phyloP scores from a whole-genome alignment of 805 yeast species.

The Citeromyces matritensis region DNA sequence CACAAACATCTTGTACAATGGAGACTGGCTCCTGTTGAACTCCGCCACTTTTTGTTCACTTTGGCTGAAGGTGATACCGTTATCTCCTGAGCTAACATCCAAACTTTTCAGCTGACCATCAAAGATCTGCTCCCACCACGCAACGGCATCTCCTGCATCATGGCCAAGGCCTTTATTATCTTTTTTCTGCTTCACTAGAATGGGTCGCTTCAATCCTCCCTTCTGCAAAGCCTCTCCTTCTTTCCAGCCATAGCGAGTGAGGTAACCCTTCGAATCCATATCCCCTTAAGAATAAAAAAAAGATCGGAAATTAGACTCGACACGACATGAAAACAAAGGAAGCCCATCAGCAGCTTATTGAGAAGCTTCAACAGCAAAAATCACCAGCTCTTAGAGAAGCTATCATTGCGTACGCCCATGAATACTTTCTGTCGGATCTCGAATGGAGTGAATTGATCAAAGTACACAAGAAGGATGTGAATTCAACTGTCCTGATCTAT shows the following conservation, averaged over 20 bases:
- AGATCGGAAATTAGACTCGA: too few relatives aligned
- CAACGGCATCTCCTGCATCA: constrained; percentile 58
- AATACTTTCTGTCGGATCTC: too few relatives aligned
- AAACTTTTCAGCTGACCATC: constrained; percentile 81
- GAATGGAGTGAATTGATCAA: too few relatives aligned
- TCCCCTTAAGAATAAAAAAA: too few relatives aligned
- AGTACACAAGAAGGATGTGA: too few relatives aligned
- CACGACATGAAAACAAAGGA: too few relatives aligned
- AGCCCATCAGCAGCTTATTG: too few relatives aligned
- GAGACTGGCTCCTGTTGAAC: constrained; percentile 40
- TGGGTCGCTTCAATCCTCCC: constrained; percentile 77
- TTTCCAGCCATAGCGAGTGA: constrained; percentile 77
- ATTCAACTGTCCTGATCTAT: too few relatives aligned
- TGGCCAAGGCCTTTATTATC: constrained; percentile 88
- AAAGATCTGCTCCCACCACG: constrained; percentile 96
- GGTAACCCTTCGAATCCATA: constrained; percentile 71
- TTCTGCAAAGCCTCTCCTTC: constrained; percentile 75
- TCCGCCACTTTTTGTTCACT: constrained; percentile 29
- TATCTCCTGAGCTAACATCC: constrained; percentile 28
- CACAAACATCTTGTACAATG: constrained; percentile 76
- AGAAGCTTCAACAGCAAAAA: too few relatives aligned
- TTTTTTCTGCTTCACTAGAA: constrained; percentile 78
- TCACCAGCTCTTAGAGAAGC: too few relatives aligned
- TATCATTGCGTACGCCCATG: too few relatives aligned
- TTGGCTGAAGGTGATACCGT: constrained; percentile 33